Conservation (phyloP, 179 eudicot species). For the Pouteria campechiana region DNA sequence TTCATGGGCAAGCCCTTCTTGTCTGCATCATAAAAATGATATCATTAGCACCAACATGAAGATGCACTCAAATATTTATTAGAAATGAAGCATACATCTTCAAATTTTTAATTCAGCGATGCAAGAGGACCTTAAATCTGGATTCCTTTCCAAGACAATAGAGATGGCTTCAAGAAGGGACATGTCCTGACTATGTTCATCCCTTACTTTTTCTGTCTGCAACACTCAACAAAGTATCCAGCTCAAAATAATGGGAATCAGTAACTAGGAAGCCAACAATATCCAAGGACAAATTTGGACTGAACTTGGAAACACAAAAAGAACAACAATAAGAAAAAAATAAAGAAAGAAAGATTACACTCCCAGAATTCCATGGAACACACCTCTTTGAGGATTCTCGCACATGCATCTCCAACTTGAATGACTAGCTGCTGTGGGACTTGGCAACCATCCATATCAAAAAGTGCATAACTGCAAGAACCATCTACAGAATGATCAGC, state of each 20-base stretch:
- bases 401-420: constrained; percentile 77
- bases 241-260: too few species aligned
- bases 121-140: constrained; percentile 89
- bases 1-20: constrained; percentile 83
- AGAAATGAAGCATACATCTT: too few species aligned
- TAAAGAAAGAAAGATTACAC: too few species aligned
- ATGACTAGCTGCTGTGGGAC: constrained; percentile 70
- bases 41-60: too few species aligned
- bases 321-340: not conserved
- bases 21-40: constrained; percentile 26
- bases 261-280: too few species aligned
- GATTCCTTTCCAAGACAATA: constrained; percentile 67
- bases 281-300: too few species aligned
- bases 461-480: constrained; percentile 61
- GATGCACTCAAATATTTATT: too few species aligned
- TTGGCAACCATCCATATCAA: constrained; percentile 61
- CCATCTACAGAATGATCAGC: constrained; percentile 9
- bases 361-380: too few species aligned
- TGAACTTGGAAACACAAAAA: too few species aligned
- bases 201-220: constrained; percentile 81
- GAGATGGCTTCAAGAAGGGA: constrained; percentile 84
- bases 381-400: constrained; percentile 78
- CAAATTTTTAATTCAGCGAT: too few species aligned
- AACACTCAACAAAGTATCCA: constrained; percentile 9
- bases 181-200: constrained; percentile 58